phyloP scores from a whole-genome alignment of 2,329 filamentous ascomycete species.

The Trichoderma sp. region DNA sequence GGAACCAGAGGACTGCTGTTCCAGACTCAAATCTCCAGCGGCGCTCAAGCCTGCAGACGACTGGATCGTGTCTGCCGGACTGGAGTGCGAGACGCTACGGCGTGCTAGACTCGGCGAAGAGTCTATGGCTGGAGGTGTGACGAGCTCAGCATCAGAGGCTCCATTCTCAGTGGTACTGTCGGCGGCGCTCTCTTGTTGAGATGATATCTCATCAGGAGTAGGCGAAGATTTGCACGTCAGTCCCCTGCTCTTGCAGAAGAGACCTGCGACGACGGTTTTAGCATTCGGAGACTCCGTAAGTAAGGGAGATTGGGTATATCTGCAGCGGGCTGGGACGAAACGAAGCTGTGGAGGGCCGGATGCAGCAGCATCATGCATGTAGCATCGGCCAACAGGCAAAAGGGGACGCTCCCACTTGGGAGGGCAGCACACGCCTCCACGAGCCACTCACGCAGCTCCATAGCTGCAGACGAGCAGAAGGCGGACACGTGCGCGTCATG shows the following conservation, averaged over 20 bases:
- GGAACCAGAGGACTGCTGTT: slow-evolving; percentile 14
- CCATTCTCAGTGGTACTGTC: slow-evolving; percentile 16
- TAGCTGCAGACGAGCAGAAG: not conserved
- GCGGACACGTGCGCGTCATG: not conserved
- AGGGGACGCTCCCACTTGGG: not conserved
- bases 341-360: not conserved
- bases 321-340: not conserved
- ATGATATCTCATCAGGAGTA: slow-evolving; percentile 6
- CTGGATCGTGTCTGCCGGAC: slow-evolving; percentile 17
- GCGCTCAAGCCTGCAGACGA: slow-evolving; percentile 15
- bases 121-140: slow-evolving; percentile 4
- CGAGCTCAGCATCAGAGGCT: slow-evolving; percentile 9
- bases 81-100: slow-evolving; percentile 18
- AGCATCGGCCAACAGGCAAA: not conserved
- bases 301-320: not conserved
- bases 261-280: slow-evolving; percentile 26
- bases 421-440: not conserved
- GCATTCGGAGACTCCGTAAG: not conserved
- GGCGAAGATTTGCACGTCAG: slow-evolving; percentile 35
- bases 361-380: not conserved
- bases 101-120: slow-evolving; percentile 15
- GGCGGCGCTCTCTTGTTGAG: slow-evolving; percentile 1
- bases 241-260: slow-evolving; percentile 37
- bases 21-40: not conserved
- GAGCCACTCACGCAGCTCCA: not conserved